Conservation (phyloP, 2,329 filamentous ascomycete genomes). For the Botrytis pseudocinerea region DNA sequence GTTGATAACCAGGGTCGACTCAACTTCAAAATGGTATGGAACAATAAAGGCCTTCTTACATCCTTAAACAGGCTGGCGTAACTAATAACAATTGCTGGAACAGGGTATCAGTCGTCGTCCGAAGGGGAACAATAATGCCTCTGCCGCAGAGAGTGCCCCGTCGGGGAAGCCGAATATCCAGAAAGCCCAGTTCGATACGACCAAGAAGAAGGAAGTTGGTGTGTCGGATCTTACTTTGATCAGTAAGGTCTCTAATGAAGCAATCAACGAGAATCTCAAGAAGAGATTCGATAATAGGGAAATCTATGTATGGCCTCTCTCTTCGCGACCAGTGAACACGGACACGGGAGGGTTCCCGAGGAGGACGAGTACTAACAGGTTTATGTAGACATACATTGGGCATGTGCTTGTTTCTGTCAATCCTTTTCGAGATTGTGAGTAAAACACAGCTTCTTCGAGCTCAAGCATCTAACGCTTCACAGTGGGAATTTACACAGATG, state of each 20-base stretch:
- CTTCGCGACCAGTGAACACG: slow-evolving; percentile 13
- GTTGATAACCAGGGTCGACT: slow-evolving; percentile 21
- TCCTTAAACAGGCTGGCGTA: background rate
- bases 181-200: slow-evolving; percentile 93
- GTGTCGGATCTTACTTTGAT: slow-evolving; percentile 96
- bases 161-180: slow-evolving; percentile 65
- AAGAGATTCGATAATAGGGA: slow-evolving; percentile 96
- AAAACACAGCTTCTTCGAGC: background rate
- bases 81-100: slow-evolving; percentile 22
- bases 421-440: slow-evolving; percentile 83
- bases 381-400: slow-evolving; percentile 83
- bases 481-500: slow-evolving; percentile 96
- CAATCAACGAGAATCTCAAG: slow-evolving; percentile 98
- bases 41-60: slow-evolving; percentile 5
- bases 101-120: slow-evolving; percentile 42
- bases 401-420: slow-evolving; percentile 99
- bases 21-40: slow-evolving; percentile 36
- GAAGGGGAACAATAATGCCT: slow-evolving; percentile 41
- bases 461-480: slow-evolving; percentile 42
- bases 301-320: slow-evolving; percentile 69
- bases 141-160: slow-evolving; percentile 32
- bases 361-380: slow-evolving; percentile 24
- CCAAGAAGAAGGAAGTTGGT: slow-evolving; percentile 99
- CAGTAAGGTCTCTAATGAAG: slow-evolving; percentile 98
- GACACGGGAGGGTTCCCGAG: background rate